Percentiles rank a stretch among this genome's conserved stretches.
Conservation (phyloP, 441 rosid species). For the Gossypium schwendimanii region DNA sequence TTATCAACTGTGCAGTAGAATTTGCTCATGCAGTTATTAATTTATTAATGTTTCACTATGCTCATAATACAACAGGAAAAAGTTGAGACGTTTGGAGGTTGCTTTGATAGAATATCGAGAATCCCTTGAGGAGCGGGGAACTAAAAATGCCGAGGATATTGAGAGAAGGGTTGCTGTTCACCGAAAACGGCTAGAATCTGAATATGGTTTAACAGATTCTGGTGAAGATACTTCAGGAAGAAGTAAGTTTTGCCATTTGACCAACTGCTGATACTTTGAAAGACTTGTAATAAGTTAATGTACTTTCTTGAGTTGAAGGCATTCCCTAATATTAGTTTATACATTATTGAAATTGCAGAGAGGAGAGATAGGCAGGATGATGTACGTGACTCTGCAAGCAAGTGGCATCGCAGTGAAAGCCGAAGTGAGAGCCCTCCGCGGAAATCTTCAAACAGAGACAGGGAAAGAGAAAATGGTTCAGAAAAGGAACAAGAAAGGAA, state of each 20-base stretch:
- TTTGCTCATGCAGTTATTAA: neutral
- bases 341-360: conserved; percentile 36
- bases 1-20: neutral
- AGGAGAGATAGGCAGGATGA: conserved; percentile 63
- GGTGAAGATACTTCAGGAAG: conserved; percentile 38
- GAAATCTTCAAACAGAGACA: conserved; percentile 54
- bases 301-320: neutral
- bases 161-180: conserved; percentile 76
- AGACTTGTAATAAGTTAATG: neutral
- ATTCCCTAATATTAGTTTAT: neutral
- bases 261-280: neutral
- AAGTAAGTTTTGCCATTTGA: conserved; percentile 33
- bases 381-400: conserved; percentile 59
- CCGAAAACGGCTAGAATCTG: conserved; percentile 74
- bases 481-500: conserved; percentile 49
- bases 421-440: conserved; percentile 67
- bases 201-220: conserved; percentile 51
- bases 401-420: conserved; percentile 67
- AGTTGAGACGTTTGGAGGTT: conserved; percentile 83
- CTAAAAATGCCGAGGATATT: conserved; percentile 74
- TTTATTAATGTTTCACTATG: conserved; percentile 17
- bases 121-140: conserved; percentile 88
- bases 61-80: conserved; percentile 56
- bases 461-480: conserved; percentile 47
- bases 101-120: conserved; percentile 96